Evolutionary conservation across 192 early-diverging fungal genomes (phyloP), one percentile per base, ranked within the genome.

Genomic region (Dispira simplex): DNA sequence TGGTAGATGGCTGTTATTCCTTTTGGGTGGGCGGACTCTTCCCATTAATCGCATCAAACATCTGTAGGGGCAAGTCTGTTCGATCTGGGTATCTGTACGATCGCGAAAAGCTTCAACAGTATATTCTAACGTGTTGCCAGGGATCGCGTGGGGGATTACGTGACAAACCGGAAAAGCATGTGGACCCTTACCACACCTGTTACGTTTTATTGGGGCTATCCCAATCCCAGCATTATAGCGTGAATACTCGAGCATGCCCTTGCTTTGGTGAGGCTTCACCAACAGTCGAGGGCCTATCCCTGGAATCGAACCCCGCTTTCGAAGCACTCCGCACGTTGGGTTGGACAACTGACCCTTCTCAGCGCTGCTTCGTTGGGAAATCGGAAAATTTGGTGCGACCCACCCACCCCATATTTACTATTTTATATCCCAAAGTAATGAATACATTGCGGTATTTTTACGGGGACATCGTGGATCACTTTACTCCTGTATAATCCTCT

Each of bases 1-100:
- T 99, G 0, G 96, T 99, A 0, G 96, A 99, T 73, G 96, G 94
- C 0, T 99, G 96, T 68, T 99, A 99, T 73, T 90, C 96, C 0
- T 93, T 93, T 67, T 99, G 96, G 96, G 81, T 87, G 39, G 93
- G 91, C 10, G 92, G 85, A 10, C 72, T 83, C 3, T 87, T 87
- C 46, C 82, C 88, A 0, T 63, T 99, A 16, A 58, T 93, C 55
- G 79, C 79, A 47, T 70, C 79, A 28, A 69, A 69, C 69, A 32
- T 77, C 25, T 44, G 64, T 27, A 62, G 69, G 1, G 25, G 53
- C 8, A 56, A 56, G 2, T 44, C 60, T 11, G 70, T 71, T 13
- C 14, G 14, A n/a, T 43, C 27, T 23, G 72, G 68, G 32, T 74
- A 72, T n/a, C 46, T 76, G 16, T 77, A 69, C 26, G 70, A 75